Conservation (phyloP, 176 grass and related monocot genomes). For the Areca catechu region DNA sequence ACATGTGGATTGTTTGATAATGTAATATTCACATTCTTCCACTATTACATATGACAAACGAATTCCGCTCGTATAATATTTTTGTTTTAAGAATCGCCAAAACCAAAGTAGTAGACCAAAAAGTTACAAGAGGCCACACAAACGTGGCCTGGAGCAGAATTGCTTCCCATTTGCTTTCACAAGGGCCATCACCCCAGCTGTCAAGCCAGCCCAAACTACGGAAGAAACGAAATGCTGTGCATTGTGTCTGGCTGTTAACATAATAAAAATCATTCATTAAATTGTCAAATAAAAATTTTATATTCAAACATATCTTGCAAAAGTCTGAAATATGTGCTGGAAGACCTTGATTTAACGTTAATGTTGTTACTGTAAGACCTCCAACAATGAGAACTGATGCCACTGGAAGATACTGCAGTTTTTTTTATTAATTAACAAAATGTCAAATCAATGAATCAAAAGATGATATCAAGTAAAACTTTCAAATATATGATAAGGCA, state of each 20-base stretch:
- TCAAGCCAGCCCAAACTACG: conserved; percentile 58
- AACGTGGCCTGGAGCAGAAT: conserved; percentile 81
- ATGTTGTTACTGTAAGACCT: conserved; percentile 69
- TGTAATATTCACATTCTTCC: too few species aligned
- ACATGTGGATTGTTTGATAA: too few species aligned
- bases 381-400: conserved; percentile 83
- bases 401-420: conserved; percentile 71
- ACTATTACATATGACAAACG: too few species aligned
- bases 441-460: too few species aligned
- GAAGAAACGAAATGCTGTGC: conserved; percentile 52
- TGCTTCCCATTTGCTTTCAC: conserved; percentile 95
- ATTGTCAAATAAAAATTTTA: neutral
- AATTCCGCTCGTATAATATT: too few species aligned
- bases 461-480: too few species aligned
- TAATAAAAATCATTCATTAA: neutral
- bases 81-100: too few species aligned
- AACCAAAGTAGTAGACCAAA: too few species aligned
- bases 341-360: conserved; percentile 88
- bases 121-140: conserved; percentile 58
- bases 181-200: conserved; percentile 65
- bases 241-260: conserved; percentile 37
- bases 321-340: neutral
- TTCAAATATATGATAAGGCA: too few species aligned
- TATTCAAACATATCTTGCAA: neutral
- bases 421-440: neutral